phyloP scores from a whole-genome alignment of 2,329 filamentous ascomycete species.

The Hyphodiscus sp. region DNA sequence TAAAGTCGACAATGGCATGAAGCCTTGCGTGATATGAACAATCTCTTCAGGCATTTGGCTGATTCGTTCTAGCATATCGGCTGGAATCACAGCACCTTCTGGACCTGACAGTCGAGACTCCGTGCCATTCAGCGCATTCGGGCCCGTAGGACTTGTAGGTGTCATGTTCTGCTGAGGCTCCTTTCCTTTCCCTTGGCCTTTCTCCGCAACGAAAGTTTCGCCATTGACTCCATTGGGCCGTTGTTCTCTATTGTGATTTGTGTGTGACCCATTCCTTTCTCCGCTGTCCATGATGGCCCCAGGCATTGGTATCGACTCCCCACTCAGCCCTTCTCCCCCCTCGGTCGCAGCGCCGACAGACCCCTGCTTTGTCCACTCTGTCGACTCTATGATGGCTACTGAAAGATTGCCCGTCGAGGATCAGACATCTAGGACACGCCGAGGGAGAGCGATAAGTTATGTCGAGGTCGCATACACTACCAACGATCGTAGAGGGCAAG shows the following conservation, averaged over 20 bases:
- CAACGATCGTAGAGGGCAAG: conserved; percentile 18
- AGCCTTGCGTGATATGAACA: conserved; percentile 67
- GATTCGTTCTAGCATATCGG: conserved; percentile 36
- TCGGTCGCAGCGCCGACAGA: conserved; percentile 22
- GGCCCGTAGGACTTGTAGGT: conserved; percentile 22
- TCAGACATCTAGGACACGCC: not conserved
- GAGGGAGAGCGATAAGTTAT: not conserved
- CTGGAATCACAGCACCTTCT: conserved; percentile 8
- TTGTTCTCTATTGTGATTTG: conserved; percentile 48
- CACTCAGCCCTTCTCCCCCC: conserved; percentile 21
- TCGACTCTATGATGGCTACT: conserved; percentile 32
- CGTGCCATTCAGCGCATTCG: conserved; percentile 1
- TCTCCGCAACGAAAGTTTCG: conserved; percentile 29
- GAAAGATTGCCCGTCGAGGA: not conserved
- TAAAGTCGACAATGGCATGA: conserved; percentile 68
- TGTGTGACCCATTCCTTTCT: conserved; percentile 45
- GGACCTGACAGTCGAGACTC: not conserved
- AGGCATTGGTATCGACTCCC: conserved; percentile 36
- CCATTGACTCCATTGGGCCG: conserved; percentile 41
- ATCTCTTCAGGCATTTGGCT: conserved; percentile 57
- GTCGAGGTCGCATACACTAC: conserved; percentile 28
- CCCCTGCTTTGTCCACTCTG: conserved; percentile 22
- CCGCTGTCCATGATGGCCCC: conserved; percentile 52
- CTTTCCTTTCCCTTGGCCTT: conserved; percentile 29
- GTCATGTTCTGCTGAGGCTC: conserved; percentile 26